Evolutionary conservation across 495 filamentous ascomycete species (phyloP), one percentile per base, ranked within the genome.

Genomic region (Hyaloscypha hepaticicola): DNA sequence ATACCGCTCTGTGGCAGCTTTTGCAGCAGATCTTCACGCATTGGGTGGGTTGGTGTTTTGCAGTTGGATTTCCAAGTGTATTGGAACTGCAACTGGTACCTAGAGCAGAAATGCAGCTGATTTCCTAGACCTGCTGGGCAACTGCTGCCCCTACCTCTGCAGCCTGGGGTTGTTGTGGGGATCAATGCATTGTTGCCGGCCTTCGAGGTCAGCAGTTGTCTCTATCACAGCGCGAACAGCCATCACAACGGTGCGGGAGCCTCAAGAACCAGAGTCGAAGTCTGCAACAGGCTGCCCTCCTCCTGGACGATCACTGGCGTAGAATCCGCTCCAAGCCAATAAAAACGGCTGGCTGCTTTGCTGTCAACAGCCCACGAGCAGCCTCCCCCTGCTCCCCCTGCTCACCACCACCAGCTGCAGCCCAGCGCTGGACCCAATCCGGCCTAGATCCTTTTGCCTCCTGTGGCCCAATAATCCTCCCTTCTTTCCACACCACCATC

Each of bases 401-500:
- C 27, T 8, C 14, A n/a, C n/a, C 33, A 33, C 2, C 31, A 25
- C 31, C 19, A 25, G 21, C 57, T 14, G 19, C 29, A 48, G 16
- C 34, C 8, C 1, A 19, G 29, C 55, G 4, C 22, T 16, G 19
- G 12, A 26, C 53, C 25, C 12, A 3, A 28, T 57, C 16, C 19
- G 28, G 25, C 53, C n/a, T 57, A 57, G 57, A 5, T 11, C 45
- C 14, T 52, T 49, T 61, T 51, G 34, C 58, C 34, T 55, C 50
- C 59, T 24, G 22, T 22, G n/a, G 21, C 33, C 34, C 28, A 34
- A 50, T 33, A 28, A 5, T 49, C 29, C 22, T 65, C 58, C 45
- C 50, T 56, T 61, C 55, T n/a, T 57, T 60, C 29, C 50, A 45
- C 57, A 25, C 24, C 29, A 22, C 31, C 62, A 25, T 65, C 50